Conservation (phyloP, 179 eudicot genomes). For the Patellifolia procumbens region DNA sequence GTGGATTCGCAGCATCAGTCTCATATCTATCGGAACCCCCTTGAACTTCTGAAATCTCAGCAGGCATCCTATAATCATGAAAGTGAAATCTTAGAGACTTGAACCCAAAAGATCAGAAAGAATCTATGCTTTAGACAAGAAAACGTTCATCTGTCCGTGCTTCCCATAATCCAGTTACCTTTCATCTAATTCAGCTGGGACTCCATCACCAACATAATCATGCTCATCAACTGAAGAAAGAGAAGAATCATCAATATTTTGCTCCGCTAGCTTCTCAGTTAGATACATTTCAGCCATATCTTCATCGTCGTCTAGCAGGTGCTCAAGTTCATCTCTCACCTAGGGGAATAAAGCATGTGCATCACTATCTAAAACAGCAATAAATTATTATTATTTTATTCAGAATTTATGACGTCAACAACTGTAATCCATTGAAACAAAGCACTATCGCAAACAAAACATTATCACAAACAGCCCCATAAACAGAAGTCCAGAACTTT, state of each 20-base stretch:
- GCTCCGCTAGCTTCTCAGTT: conserved; percentile 73
- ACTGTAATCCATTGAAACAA: not conserved
- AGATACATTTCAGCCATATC: conserved; percentile 99
- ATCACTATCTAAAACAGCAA: conserved; percentile 9
- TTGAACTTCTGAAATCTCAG: conserved; percentile 57
- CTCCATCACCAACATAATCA: conserved; percentile 57
- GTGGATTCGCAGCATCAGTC: conserved; percentile 44
- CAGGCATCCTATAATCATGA: conserved; percentile 45
- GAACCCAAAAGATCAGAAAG: not conserved
- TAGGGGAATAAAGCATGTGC: conserved; percentile 26
- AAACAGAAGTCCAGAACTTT: not conserved
- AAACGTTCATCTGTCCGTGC: not conserved
- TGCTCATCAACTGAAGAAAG: conserved; percentile 58
- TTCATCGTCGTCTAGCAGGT: conserved; percentile 88
- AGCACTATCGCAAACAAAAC: conserved; percentile 2
- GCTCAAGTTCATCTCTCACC: conserved; percentile 99
- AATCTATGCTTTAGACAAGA: conserved; percentile 6
- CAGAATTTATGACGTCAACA: not conserved
- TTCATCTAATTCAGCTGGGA: conserved; percentile 55
- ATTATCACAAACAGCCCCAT: not conserved
- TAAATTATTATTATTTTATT: not conserved
- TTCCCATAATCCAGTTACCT: conserved; percentile 39
- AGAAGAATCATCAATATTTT: conserved; percentile 71
- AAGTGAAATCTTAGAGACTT: conserved; percentile 5
- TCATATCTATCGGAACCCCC: conserved; percentile 49